These are phyloP conservation scores for Metschnikowia drakensbergensis DNA, from an alignment of 805 yeast genomes.

Conservation along the genomic window DNA sequence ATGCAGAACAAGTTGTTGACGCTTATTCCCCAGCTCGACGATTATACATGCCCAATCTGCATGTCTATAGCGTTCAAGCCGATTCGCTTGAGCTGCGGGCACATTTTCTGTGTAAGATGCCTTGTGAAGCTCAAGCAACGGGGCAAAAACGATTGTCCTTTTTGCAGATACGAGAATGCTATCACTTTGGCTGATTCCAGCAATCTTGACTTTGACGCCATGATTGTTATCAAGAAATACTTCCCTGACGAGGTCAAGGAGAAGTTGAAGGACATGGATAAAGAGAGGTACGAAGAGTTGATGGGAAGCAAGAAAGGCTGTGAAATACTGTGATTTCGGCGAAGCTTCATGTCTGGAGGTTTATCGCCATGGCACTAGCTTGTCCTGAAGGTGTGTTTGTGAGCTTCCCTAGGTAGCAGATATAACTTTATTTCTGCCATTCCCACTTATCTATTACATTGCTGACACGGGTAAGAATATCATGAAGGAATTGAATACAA, in stretches of 20 bases:
- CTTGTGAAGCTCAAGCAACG: constrained; percentile 63
- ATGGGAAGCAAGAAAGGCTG: constrained; percentile 23
- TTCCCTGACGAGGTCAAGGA: constrained; percentile 67
- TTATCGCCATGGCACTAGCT: too few species aligned
- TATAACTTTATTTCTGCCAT: too few species aligned
- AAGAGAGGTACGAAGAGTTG: constrained; percentile 34
- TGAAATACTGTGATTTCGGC: constrained; percentile 8
- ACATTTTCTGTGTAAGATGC: constrained; percentile 70
- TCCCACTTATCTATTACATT: too few species aligned
- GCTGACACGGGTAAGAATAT: too few species aligned
- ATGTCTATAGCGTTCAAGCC: constrained; percentile 70
- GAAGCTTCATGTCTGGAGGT: not conserved
- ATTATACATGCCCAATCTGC: constrained; percentile 73
- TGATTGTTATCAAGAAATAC: constrained; percentile 51
- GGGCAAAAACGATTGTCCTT: constrained; percentile 59
- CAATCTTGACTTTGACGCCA: constrained; percentile 53
- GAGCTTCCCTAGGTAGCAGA: too few species aligned
- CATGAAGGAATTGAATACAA: too few species aligned
- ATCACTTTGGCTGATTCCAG: constrained; percentile 54
- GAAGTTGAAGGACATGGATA: constrained; percentile 52
- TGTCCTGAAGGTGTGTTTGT: too few species aligned
- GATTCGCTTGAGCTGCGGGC: constrained; percentile 58
- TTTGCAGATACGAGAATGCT: constrained; percentile 54
- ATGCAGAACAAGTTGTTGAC: constrained; percentile 53
- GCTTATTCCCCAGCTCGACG: constrained; percentile 70